Conservation (phyloP, 1,284 basidiomycete species). For the Ustilago xerochloae region DNA sequence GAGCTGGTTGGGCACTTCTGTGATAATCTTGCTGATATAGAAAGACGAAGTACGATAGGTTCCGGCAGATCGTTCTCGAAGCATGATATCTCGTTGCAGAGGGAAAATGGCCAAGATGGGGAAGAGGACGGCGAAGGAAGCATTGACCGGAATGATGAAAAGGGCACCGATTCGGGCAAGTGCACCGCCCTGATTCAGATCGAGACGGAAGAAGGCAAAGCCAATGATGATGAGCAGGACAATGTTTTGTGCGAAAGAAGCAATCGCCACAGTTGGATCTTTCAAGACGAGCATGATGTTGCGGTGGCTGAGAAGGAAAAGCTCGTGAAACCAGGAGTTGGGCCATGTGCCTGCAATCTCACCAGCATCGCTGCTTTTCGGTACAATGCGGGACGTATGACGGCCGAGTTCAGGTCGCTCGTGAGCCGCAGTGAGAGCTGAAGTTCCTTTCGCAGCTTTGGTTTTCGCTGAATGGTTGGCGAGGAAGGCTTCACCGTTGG, state of each 20-base stretch:
- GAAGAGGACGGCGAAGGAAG: constrained; percentile 41
- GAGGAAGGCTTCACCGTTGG: constrained; percentile 19
- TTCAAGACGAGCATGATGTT: constrained; percentile 45
- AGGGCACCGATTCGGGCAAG: constrained; percentile 51
- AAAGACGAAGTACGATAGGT: constrained; percentile 50
- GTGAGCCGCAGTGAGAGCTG: not conserved
- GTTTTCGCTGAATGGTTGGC: not conserved
- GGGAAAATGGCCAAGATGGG: constrained; percentile 54
- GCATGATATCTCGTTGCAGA: constrained; percentile 48
- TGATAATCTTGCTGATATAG: constrained; percentile 47
- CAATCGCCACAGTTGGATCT: constrained; percentile 45
- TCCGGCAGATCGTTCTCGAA: constrained; percentile 49
- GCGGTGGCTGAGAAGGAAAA: constrained; percentile 42
- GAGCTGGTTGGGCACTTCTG: constrained; percentile 51
- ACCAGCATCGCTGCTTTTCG: constrained; percentile 24
- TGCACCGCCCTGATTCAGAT: constrained; percentile 38
- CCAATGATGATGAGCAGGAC: constrained; percentile 51
- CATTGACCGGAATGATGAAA: constrained; percentile 54
- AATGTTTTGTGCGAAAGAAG: constrained; percentile 41
- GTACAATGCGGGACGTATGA: constrained; percentile 17
- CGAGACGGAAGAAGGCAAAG: constrained; percentile 52
- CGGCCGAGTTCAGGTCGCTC: not conserved
- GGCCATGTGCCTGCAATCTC: constrained; percentile 42
- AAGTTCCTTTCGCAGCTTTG: not conserved
- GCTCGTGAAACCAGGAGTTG: constrained; percentile 47